Conservation (phyloP, 2,329 filamentous ascomycete species). For the Sporothrix sp. region DNA sequence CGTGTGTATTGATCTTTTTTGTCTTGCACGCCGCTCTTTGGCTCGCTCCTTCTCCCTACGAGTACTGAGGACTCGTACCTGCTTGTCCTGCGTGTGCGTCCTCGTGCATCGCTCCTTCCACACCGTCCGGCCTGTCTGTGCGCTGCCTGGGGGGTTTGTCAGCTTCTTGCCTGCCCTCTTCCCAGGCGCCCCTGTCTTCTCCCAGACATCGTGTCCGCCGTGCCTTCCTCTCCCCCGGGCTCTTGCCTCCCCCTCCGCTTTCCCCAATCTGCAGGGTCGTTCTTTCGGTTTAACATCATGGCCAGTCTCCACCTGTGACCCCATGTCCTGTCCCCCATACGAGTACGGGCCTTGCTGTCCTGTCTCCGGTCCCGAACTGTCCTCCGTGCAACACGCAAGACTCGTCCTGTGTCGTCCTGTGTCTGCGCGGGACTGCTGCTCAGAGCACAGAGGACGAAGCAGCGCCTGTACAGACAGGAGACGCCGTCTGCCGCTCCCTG, state of each 20-base stretch:
- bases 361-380: background rate
- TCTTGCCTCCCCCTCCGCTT: background rate
- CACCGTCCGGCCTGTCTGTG: too few relatives aligned
- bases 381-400: background rate
- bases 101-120: too few relatives aligned
- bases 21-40: too few relatives aligned
- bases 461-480: background rate
- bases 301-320: constrained; percentile 6
- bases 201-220: background rate
- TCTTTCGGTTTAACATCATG: constrained; percentile 9
- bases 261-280: constrained; percentile 7
- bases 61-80: too few relatives aligned
- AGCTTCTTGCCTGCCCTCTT: background rate
- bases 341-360: background rate
- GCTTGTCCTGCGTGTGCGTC: too few relatives aligned
- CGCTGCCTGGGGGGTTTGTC: background rate
- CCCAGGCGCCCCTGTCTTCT: background rate
- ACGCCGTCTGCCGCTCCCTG: background rate
- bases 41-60: too few relatives aligned
- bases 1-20: too few relatives aligned
- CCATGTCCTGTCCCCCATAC: constrained; percentile 4
- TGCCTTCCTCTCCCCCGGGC: background rate
- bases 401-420: background rate
- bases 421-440: background rate
- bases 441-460: too few relatives aligned